phyloP scores from a whole-genome alignment of 2,329 filamentous ascomycete species.

The Fusarium tanahbumbuense region DNA sequence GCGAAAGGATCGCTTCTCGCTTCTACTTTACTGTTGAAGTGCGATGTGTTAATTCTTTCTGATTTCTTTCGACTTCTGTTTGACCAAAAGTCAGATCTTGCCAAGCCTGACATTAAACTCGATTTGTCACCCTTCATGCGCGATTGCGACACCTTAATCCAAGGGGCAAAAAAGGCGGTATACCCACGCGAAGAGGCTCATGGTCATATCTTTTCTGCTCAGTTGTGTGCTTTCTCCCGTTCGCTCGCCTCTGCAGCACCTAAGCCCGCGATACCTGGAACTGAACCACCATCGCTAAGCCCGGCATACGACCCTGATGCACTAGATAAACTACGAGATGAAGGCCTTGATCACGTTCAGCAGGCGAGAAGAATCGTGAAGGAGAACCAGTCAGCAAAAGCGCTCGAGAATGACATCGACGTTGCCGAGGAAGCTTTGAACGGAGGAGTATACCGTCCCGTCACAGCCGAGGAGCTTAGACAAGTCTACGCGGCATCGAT shows the following conservation, averaged over 20 bases:
- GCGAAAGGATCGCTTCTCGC: background rate
- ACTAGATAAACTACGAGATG: background rate
- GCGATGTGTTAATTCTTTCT: background rate
- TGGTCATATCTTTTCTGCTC: background rate
- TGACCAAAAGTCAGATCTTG: background rate
- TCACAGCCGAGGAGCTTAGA: slow-evolving; percentile 1
- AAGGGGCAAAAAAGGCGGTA: background rate
- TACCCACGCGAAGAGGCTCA: slow-evolving; percentile 1
- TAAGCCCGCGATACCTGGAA: background rate
- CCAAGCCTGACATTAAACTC: background rate
- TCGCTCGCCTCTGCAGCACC: background rate
- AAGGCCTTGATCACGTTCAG: background rate
- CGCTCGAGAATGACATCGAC: background rate
- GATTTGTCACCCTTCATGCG: background rate
- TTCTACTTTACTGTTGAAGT: background rate
- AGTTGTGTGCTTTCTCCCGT: background rate
- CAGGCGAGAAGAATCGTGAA: background rate
- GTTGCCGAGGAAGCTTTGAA: background rate
- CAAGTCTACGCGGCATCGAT: slow-evolving; percentile 1
- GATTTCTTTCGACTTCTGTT: background rate
- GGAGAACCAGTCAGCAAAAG: background rate
- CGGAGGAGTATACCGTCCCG: background rate
- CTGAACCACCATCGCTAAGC: background rate
- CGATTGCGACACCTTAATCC: background rate
- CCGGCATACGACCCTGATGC: background rate